Evolutionary conservation across 768 basidiomycete species (phyloP).

Genomic region (Tylopilus intermedius): DNA sequence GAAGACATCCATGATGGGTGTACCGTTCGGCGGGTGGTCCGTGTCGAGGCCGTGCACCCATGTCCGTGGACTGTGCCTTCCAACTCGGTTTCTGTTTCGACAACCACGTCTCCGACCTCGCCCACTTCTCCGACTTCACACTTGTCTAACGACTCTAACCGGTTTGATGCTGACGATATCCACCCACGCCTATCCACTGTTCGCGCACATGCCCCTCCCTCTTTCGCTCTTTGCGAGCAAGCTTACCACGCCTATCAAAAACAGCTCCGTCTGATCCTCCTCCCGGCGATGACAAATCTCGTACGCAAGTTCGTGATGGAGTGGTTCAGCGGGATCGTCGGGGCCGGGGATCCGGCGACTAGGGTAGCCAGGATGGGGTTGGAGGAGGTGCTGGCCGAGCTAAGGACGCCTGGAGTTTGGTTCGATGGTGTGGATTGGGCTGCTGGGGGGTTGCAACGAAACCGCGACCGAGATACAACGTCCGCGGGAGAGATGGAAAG

Average conservation of each 20-base stretch:
- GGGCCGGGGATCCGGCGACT: constrained; percentile 48
- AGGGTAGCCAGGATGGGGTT: constrained; percentile 50
- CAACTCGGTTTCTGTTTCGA: constrained; percentile 7
- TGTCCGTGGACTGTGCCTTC: constrained; percentile 53
- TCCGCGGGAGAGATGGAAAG: constrained; percentile 10
- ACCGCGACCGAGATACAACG: constrained; percentile 39
- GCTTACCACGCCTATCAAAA: constrained; percentile 54
- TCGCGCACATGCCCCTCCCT: constrained; percentile 52
- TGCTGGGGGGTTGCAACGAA: constrained; percentile 20
- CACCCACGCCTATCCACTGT: constrained; percentile 50
- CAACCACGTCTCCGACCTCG: constrained; percentile 14
- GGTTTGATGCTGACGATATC: constrained; percentile 17
- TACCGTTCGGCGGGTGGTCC: constrained; percentile 16
- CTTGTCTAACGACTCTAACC: constrained; percentile 6
- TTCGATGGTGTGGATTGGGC: constrained; percentile 69
- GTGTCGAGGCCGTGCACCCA: constrained; percentile 39
- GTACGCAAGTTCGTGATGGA: constrained; percentile 64
- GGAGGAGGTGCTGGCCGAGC: constrained; percentile 54
- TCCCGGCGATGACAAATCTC: constrained; percentile 65
- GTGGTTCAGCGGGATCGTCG: constrained; percentile 41
- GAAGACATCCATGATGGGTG: constrained; percentile 18
- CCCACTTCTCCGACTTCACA: constrained; percentile 22
- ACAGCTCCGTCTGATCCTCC: constrained; percentile 55
- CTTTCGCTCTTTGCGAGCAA: constrained; percentile 59
- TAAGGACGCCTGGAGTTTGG: constrained; percentile 61